Evolutionary conservation across 2,329 filamentous ascomycete genomes (phyloP), one percentile per base, ranked within the genome.

Genomic region (Fusarium euwallaceae): DNA sequence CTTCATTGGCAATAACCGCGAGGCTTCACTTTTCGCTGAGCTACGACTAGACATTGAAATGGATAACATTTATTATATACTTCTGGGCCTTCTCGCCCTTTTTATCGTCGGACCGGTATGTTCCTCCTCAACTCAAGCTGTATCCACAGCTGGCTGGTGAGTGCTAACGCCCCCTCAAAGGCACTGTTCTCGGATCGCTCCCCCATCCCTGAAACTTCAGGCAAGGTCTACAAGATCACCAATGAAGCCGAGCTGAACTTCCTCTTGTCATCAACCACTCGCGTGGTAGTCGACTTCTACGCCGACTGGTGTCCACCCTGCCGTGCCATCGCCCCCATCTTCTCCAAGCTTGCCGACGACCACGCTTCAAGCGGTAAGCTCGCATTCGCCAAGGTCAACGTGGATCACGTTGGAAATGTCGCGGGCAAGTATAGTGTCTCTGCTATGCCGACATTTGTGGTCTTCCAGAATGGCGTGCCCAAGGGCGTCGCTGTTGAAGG

Each of bases 251-350:
- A 82, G 61, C 62, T 83, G 10, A 78, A 81, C 22, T 61, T 76
- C 6, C 55, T 81, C 8, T 61, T 81, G 16, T 56, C 74, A 29
- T 72, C 76, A 66, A 85, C 90, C 80, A 87, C 87, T 29, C 82
- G 93, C 76, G 89, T 96, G 76, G 87, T 97, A 70, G 85, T 98
- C 80, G 95, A 98, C 88, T 95, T 92, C 86, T 95, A 93, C 83
- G 95, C 95, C 64, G 91, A 88, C 75, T 98, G 95, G 95, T 98
- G 95, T 87, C 95, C 94, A 68, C 95, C 95, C 66, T 98, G 95
- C 92, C 97, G 95, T 86, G 89, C 92, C 77, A 96, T 98, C 77
- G 91, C 94, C 32, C 95, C 95, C 63, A 83, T 91, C 70, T 87
- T 97, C 71, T 76, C 78, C 37, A 70, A 70, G 37, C 66, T 79